These are phyloP conservation scores for Platismatia glauca DNA, from an alignment of 495 filamentous ascomycete genomes.

Conservation along the genomic window DNA sequence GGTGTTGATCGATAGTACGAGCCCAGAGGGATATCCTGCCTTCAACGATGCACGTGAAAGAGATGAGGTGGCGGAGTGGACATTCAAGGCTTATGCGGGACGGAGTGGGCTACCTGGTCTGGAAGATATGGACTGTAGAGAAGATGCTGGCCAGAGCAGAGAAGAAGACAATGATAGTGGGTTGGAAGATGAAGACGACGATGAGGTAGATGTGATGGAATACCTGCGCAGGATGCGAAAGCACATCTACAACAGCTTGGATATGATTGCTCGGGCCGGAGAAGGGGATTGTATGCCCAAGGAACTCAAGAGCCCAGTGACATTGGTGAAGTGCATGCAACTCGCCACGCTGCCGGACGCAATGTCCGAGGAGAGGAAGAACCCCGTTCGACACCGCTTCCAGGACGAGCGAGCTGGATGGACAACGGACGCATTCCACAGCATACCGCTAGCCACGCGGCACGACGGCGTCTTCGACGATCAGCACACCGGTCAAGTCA, in stretches of 20 bases:
- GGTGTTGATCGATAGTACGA: constrained; percentile 24
- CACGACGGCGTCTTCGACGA: constrained; percentile 19
- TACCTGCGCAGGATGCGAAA: constrained; percentile 23
- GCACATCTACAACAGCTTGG: constrained; percentile 23
- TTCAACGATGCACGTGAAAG: constrained; percentile 20
- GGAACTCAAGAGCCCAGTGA: constrained; percentile 9
- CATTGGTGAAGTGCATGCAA: constrained; percentile 18
- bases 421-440: constrained; percentile 13
- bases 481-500: constrained; percentile 10
- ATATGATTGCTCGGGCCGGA: constrained; percentile 16
- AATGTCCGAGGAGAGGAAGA: constrained; percentile 10
- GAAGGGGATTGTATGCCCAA: constrained; percentile 7
- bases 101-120: constrained; percentile 11
- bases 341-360: constrained; percentile 9
- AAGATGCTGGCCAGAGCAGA: constrained; percentile 5
- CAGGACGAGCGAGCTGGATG: constrained; percentile 17
- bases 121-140: constrained; percentile 9
- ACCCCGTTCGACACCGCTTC: constrained; percentile 8
- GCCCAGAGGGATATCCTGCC: constrained; percentile 20
- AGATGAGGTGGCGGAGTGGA: constrained; percentile 19
- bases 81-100: constrained; percentile 21
- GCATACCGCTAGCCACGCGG: constrained; percentile 12
- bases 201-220: constrained; percentile 17
- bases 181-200: constrained; percentile 14
- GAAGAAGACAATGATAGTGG: constrained; percentile 10